These are phyloP conservation scores for Hypoxylon fragiforme DNA, from an alignment of 495 filamentous ascomycete genomes.

Conservation along the genomic window DNA sequence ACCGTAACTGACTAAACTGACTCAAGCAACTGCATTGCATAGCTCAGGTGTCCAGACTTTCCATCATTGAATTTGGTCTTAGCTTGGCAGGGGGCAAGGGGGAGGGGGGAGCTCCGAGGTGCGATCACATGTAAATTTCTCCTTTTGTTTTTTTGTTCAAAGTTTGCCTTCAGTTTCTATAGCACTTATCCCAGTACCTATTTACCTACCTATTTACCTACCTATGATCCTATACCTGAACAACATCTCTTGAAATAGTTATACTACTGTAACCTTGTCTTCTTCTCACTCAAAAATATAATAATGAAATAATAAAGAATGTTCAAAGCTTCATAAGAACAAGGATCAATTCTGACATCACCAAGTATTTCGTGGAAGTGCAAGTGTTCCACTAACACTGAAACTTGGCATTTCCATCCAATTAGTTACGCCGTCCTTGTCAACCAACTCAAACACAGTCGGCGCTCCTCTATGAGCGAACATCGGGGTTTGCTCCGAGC, in stretches of 20 bases:
- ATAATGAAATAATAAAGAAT: not conserved
- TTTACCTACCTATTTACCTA: too few relatives aligned
- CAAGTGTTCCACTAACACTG: too few relatives aligned
- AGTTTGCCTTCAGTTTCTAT: too few relatives aligned
- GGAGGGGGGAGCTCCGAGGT: conserved; percentile 21
- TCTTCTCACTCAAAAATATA: not conserved
- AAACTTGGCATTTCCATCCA: not conserved
- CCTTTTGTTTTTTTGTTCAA: too few relatives aligned
- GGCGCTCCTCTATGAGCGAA: conserved; percentile 5
- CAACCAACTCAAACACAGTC: conserved; percentile 5
- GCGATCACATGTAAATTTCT: conserved; percentile 31
- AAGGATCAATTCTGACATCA: conserved; percentile 17
- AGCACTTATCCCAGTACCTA: too few relatives aligned
- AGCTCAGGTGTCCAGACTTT: conserved; percentile 20
- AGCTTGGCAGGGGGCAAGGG: conserved; percentile 36
- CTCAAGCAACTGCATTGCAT: conserved; percentile 24
- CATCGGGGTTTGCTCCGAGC: conserved; percentile 14
- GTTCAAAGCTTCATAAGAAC: conserved; percentile 1
- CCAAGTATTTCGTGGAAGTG: too few relatives aligned
- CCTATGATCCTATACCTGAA: too few relatives aligned
- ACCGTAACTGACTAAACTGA: too few relatives aligned
- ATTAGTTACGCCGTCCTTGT: conserved; percentile 11
- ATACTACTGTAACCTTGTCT: not conserved
- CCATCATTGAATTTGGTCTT: conserved; percentile 13
- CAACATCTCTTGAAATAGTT: too few relatives aligned